These are phyloP conservation scores for Dothiorella sarmentorum DNA, from an alignment of 2,329 filamentous ascomycete species.

Conservation along the genomic window DNA sequence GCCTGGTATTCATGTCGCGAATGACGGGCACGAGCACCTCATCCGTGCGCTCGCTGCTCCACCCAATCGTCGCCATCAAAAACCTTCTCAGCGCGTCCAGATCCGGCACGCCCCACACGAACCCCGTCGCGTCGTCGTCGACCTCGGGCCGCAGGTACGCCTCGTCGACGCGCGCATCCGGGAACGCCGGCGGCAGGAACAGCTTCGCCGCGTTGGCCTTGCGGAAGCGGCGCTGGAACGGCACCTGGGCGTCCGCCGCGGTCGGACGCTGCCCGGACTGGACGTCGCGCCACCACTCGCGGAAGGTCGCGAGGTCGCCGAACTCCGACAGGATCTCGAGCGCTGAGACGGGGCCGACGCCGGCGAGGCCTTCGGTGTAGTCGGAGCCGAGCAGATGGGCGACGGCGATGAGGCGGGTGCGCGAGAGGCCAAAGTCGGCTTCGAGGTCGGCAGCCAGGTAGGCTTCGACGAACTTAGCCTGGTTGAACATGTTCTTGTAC, in stretches of 20 bases:
- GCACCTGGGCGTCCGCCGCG: constrained; percentile 50
- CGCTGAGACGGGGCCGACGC: constrained; percentile 90
- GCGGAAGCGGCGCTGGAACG: constrained; percentile 83
- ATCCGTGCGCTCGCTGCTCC: constrained; percentile 87
- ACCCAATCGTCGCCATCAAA: constrained; percentile 88
- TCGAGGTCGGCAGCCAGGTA: constrained; percentile 82
- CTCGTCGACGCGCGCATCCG: constrained; percentile 70
- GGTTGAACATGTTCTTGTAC: constrained; percentile 99
- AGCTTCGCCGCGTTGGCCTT: constrained; percentile 76
- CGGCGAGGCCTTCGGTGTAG: constrained; percentile 88
- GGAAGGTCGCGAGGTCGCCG: constrained; percentile 69
- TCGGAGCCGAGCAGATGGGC: constrained; percentile 90
- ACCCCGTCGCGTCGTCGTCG: constrained; percentile 70
- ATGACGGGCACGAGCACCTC: constrained; percentile 96
- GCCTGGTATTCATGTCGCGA: constrained; percentile 85
- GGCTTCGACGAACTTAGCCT: constrained; percentile 96
- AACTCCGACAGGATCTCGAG: constrained; percentile 95
- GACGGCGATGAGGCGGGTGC: constrained; percentile 82
- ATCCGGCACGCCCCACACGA: constrained; percentile 96
- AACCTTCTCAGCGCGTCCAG: constrained; percentile 79
- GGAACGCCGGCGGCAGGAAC: constrained; percentile 78
- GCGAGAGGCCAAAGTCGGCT: constrained; percentile 80
- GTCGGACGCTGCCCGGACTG: constrained; percentile 65
- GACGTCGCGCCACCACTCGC: constrained; percentile 80
- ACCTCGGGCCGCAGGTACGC: constrained; percentile 88